A percentile compares a stretch with the other conserved stretches of the same genome.
phyloP scores from a whole-genome alignment of 176 grass and related monocot genomes.

The Stipa capillata region DNA sequence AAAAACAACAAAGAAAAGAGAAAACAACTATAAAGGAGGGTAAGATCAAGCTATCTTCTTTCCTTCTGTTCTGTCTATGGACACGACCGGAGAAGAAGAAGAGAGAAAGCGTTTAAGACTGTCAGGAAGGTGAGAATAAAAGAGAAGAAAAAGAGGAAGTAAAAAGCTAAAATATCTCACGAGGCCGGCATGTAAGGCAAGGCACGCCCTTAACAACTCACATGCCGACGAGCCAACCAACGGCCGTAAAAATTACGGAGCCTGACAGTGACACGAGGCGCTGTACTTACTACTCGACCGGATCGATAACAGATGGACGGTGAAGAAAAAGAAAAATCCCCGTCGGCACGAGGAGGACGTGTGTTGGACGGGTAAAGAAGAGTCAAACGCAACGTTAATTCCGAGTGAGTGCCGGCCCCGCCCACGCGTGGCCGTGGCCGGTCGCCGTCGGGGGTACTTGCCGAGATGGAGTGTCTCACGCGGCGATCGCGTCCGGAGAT shows the following conservation, averaged over 20 bases:
- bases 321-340: neutral
- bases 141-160: no score
- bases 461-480: neutral
- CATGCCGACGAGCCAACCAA: neutral
- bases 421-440: neutral
- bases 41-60: no score
- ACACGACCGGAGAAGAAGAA: no score
- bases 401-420: neutral
- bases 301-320: slow-evolving; percentile 9
- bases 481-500: neutral
- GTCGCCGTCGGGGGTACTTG: neutral
- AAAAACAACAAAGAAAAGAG: no score
- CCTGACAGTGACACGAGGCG: neutral
- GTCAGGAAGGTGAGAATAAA: no score
- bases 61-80: no score
- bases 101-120: no score
- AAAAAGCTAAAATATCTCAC: no score
- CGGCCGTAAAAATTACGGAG: neutral
- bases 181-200: neutral
- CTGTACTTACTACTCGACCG: neutral
- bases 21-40: no score
- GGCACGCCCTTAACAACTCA: neutral
- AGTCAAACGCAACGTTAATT: neutral
- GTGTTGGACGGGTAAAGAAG: neutral
- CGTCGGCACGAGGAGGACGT: neutral